phyloP scores from a whole-genome alignment of 805 yeast genomes.

The Wickerhamiella lipophila region DNA sequence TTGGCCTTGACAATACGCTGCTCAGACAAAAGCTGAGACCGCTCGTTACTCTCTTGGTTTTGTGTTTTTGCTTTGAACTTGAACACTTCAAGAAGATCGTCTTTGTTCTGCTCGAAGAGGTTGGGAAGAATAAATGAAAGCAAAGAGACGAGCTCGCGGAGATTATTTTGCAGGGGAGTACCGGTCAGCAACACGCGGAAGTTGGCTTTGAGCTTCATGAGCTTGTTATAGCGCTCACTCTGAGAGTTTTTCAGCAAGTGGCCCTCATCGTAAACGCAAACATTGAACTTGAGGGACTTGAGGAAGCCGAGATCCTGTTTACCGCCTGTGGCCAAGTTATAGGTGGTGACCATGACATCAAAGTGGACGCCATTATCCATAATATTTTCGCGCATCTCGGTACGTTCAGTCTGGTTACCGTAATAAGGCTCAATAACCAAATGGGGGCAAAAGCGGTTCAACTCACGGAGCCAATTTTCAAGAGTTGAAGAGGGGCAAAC shows the following conservation, averaged over 20 bases:
- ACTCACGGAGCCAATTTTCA: slow-evolving; percentile 96
- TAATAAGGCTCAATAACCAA: slow-evolving; percentile 83
- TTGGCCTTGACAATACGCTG: slow-evolving; percentile 90
- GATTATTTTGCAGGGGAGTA: slow-evolving; percentile 90
- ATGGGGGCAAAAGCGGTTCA: slow-evolving; percentile 71
- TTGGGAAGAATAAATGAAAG: slow-evolving; percentile 83
- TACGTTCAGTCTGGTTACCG: slow-evolving; percentile 77
- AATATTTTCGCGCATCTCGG: slow-evolving; percentile 63
- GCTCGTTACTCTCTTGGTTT: slow-evolving; percentile 24
- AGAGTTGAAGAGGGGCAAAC: slow-evolving; percentile 94
- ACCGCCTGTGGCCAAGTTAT: slow-evolving; percentile 78
- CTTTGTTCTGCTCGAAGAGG: slow-evolving; percentile 66
- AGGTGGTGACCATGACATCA: slow-evolving; percentile 91
- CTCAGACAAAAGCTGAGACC: slow-evolving; percentile 49
- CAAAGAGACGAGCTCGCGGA: slow-evolving; percentile 78
- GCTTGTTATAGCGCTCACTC: slow-evolving; percentile 73
- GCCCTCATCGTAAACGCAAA: slow-evolving; percentile 93
- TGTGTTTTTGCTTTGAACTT: slow-evolving; percentile 74
- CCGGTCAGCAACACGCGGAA: slow-evolving; percentile 86
- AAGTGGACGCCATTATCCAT: slow-evolving; percentile 39
- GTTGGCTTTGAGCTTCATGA: slow-evolving; percentile 73
- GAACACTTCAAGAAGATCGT: slow-evolving; percentile 69
- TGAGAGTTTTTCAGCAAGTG: slow-evolving; percentile 87
- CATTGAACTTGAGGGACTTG: slow-evolving; percentile 62
- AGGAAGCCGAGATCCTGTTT: slow-evolving; percentile 72